Percentiles rank a stretch among this genome's conserved stretches.
Conservation (phyloP, 2,329 filamentous ascomycete species). For the Teratosphaeria destructans region DNA sequence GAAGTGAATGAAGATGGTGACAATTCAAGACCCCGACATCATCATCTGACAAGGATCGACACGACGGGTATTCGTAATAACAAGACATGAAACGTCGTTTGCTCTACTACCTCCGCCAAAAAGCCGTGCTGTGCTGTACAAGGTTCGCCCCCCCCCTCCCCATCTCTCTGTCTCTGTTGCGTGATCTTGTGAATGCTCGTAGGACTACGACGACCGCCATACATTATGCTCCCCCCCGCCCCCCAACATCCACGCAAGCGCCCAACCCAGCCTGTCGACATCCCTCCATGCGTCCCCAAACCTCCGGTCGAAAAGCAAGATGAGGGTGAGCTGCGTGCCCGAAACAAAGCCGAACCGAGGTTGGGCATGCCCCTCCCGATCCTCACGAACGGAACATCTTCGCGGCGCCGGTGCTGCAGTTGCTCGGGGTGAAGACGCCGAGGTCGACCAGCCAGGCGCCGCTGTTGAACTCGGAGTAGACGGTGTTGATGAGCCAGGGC, state of each 20-base stretch:
- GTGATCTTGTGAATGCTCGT: neutral
- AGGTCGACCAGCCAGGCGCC: conserved; percentile 25
- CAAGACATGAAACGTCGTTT: neutral
- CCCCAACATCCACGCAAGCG: neutral
- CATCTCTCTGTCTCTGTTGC: neutral
- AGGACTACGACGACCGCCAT: neutral
- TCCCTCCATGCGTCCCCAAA: too few species aligned
- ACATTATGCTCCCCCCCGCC: neutral
- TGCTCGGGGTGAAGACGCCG: conserved; percentile 19
- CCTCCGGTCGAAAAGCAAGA: too few species aligned
- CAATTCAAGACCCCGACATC: neutral
- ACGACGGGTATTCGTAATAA: neutral
- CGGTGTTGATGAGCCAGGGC: conserved; percentile 23
- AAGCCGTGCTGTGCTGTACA: neutral
- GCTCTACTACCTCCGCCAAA: neutral
- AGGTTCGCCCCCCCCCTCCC: neutral
- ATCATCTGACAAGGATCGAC: neutral
- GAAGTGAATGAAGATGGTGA: neutral
- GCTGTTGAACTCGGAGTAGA: conserved; percentile 27
- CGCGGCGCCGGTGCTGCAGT: conserved; percentile 9
- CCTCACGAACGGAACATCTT: conserved; percentile 5
- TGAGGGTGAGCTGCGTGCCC: too few species aligned
- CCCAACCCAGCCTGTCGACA: neutral
- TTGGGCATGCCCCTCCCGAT: neutral
- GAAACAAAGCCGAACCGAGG: too few species aligned